Percentiles rank a stretch among this genome's conserved stretches.
phyloP scores from a whole-genome alignment of 1,284 basidiomycete species.

The Inonotus hispidus region DNA sequence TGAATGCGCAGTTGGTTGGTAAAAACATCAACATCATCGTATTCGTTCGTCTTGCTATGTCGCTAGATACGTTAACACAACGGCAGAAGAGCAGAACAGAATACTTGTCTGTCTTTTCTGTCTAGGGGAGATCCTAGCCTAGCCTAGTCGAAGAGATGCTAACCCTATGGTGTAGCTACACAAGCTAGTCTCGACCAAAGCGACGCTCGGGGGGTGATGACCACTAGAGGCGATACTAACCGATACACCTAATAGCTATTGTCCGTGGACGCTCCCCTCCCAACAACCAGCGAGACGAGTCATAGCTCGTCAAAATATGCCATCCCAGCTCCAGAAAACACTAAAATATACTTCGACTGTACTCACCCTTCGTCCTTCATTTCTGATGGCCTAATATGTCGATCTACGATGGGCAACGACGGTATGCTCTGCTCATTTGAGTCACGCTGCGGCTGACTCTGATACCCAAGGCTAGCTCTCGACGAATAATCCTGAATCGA shows the following conservation, averaged over 20 bases:
- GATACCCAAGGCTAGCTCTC: slow-evolving; percentile 43
- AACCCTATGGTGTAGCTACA: slow-evolving; percentile 35
- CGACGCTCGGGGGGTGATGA: slow-evolving; percentile 29
- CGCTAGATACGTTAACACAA: slow-evolving; percentile 54
- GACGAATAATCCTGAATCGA: slow-evolving; percentile 9
- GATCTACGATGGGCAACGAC: slow-evolving; percentile 46
- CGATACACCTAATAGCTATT: slow-evolving; percentile 31
- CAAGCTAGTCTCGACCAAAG: slow-evolving; percentile 44
- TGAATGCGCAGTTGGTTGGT: slow-evolving; percentile 3
- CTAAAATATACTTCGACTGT: slow-evolving; percentile 26
- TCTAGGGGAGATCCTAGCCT: slow-evolving; percentile 47
- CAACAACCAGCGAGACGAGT: neutral
- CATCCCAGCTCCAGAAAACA: slow-evolving; percentile 23
- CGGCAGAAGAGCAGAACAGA: slow-evolving; percentile 44
- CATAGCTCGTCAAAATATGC: neutral
- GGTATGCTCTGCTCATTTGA: slow-evolving; percentile 27
- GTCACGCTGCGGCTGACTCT: slow-evolving; percentile 31
- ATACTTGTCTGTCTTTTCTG: slow-evolving; percentile 62
- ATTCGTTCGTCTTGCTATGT: slow-evolving; percentile 42
- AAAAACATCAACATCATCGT: slow-evolving; percentile 21
- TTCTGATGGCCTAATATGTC: slow-evolving; percentile 81
- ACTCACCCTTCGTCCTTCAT: slow-evolving; percentile 99
- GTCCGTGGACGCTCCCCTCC: slow-evolving; percentile 11
- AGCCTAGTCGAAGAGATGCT: slow-evolving; percentile 70
- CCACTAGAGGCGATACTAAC: slow-evolving; percentile 32